phyloP scores from a whole-genome alignment of 495 filamentous ascomycete species.

The Aspergillus campestris region DNA sequence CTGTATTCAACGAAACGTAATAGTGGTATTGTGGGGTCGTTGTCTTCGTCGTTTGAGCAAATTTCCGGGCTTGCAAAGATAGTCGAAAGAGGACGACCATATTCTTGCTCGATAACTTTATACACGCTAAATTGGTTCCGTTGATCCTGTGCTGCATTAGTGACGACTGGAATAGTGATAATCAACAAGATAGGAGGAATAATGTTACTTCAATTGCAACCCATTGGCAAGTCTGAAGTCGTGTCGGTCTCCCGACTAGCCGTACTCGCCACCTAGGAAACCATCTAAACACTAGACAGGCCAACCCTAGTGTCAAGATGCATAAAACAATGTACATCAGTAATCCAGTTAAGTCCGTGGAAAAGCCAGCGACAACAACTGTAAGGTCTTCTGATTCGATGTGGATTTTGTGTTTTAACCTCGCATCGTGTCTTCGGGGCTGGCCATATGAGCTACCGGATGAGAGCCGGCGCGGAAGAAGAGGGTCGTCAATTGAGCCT shows the following conservation, averaged over 20 bases:
- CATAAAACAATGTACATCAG: constrained; percentile 61
- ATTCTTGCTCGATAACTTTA: constrained; percentile 52
- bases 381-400: constrained; percentile 90
- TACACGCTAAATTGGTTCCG: constrained; percentile 84
- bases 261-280: constrained; percentile 77
- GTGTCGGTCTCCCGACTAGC: constrained; percentile 57
- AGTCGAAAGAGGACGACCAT: constrained; percentile 75
- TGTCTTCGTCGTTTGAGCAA: constrained; percentile 64
- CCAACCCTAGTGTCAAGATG: constrained; percentile 61
- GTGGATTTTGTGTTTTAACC: constrained; percentile 80
- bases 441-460: constrained; percentile 50
- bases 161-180: too few species aligned
- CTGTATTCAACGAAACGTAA: constrained; percentile 80
- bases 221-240: constrained; percentile 73
- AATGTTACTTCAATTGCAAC: constrained; percentile 68
- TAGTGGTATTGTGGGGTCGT: constrained; percentile 65
- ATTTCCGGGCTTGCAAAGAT: constrained; percentile 65
- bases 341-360: constrained; percentile 60
- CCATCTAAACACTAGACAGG: constrained; percentile 82
- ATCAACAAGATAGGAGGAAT: too few species aligned
- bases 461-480: constrained; percentile 53
- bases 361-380: constrained; percentile 85
- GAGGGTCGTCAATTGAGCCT: constrained; percentile 58
- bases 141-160: constrained; percentile 53
- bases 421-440: constrained; percentile 44